A percentile compares a stretch with the other conserved stretches of the same genome.
Conservation (phyloP, 805 yeast species). For the Yueomyces sp. region DNA sequence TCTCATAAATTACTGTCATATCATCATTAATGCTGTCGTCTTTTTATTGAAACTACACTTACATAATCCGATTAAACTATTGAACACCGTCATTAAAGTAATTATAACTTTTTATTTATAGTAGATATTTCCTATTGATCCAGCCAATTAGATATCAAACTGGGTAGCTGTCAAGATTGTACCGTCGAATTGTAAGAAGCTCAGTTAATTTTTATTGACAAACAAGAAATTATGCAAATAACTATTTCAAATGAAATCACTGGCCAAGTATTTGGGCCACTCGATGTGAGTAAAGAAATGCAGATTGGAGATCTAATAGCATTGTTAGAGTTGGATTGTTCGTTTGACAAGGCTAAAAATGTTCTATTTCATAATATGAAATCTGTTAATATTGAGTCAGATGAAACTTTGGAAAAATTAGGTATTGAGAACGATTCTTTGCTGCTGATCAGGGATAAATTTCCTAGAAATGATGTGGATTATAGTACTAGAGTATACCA, state of each 20-base stretch:
- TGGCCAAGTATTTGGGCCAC: constrained; percentile 33
- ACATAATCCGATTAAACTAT: no score
- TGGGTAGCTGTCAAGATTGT: no score
- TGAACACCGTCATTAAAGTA: no score
- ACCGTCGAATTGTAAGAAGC: no score
- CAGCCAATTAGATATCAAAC: no score
- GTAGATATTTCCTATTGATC: no score
- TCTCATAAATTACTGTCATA: no score
- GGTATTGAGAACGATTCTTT: constrained; percentile 48
- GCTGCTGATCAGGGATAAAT: constrained; percentile 28
- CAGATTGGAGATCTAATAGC: constrained; percentile 57
- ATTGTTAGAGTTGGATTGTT: constrained; percentile 57
- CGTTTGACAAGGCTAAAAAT: constrained; percentile 34
- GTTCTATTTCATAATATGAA: constrained; percentile 36
- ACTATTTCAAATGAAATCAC: constrained; percentile 36
- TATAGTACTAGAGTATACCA: background rate
- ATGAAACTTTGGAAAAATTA: constrained; percentile 31
- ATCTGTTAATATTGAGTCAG: constrained; percentile 20
- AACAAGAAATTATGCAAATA: constrained; percentile 29
- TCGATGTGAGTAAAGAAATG: constrained; percentile 58
- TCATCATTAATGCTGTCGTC: no score
- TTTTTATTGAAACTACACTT: no score
- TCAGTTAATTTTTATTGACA: background rate
- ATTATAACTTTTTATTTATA: background rate
- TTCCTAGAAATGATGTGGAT: background rate